phyloP scores from a whole-genome alignment of 495 filamentous ascomycete genomes.

The Polyplosphaeria fusca region DNA sequence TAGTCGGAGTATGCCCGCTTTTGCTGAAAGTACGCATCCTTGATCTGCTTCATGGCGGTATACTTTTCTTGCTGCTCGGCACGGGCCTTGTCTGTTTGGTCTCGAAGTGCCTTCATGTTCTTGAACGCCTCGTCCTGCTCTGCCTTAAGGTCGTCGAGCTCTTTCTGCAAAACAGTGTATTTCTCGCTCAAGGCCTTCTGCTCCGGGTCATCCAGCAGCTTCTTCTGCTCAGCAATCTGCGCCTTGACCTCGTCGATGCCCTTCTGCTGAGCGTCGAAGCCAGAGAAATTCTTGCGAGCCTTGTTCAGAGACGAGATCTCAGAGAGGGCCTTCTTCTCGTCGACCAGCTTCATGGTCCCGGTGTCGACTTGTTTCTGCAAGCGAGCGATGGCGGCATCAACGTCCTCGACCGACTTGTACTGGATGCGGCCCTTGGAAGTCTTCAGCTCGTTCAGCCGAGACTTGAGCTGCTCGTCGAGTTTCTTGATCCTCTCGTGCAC shows the following conservation, averaged over 20 bases:
- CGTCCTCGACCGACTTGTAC: constrained; percentile 82
- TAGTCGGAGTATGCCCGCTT: constrained; percentile 75
- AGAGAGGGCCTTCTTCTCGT: constrained; percentile 88
- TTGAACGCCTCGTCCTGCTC: constrained; percentile 87
- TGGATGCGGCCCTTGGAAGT: constrained; percentile 66
- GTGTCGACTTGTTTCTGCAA: constrained; percentile 81
- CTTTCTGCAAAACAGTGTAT: constrained; percentile 75
- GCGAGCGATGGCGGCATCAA: constrained; percentile 73
- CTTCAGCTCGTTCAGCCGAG: constrained; percentile 81
- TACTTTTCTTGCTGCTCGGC: constrained; percentile 82
- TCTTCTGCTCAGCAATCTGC: constrained; percentile 79
- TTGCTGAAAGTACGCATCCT: constrained; percentile 76
- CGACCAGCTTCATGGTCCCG: constrained; percentile 86
- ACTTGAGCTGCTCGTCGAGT: constrained; percentile 77
- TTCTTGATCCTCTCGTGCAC: constrained; percentile 83
- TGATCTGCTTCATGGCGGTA: constrained; percentile 70
- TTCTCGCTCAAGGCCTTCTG: constrained; percentile 79
- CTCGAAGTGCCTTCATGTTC: constrained; percentile 79
- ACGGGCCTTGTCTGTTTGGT: constrained; percentile 78
- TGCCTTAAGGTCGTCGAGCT: constrained; percentile 83
- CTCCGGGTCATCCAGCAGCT: constrained; percentile 87
- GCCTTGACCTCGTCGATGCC: constrained; percentile 78
- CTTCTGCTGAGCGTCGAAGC: constrained; percentile 77
- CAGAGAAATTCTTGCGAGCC: constrained; percentile 82
- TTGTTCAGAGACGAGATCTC: constrained; percentile 81